Percentiles rank a stretch among this genome's conserved stretches.
These are phyloP conservation scores for Cladosporium sphaerospermum DNA, from an alignment of 2,329 filamentous ascomycete genomes.

Conservation along the genomic window DNA sequence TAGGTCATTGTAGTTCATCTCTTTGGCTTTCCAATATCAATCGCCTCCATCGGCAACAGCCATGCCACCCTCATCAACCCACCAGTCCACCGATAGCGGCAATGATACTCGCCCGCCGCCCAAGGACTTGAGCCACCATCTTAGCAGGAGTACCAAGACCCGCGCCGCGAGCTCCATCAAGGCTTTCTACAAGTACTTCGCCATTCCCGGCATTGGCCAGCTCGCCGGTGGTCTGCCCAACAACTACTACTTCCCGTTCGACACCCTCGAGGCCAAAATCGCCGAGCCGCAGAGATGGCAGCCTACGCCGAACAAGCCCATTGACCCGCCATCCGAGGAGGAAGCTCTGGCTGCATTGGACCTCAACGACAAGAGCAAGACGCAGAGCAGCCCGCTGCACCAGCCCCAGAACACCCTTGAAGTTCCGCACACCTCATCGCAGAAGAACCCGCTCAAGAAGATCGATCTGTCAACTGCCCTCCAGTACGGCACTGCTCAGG, in stretches of 20 bases:
- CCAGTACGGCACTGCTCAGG: constrained; percentile 79
- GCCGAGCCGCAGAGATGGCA: constrained; percentile 69
- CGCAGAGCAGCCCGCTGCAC: constrained; percentile 26
- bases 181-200: constrained; percentile 78
- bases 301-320: constrained; percentile 59
- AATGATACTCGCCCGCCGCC: constrained; percentile 43
- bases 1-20: background rate
- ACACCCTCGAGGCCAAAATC: constrained; percentile 77
- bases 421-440: constrained; percentile 62
- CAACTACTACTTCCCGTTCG: constrained; percentile 77
- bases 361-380: constrained; percentile 15
- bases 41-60: background rate
- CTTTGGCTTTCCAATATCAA: background rate
- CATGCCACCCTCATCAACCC: constrained; percentile 6
- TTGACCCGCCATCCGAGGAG: constrained; percentile 39
- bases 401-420: constrained; percentile 44
- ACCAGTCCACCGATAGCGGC: constrained; percentile 6
- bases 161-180: constrained; percentile 65
- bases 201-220: constrained; percentile 55
- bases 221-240: constrained; percentile 66
- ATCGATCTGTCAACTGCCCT: constrained; percentile 77
- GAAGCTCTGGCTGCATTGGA: constrained; percentile 23
- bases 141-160: constrained; percentile 61
- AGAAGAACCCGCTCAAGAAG: constrained; percentile 56
- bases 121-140: constrained; percentile 72